A percentile compares a stretch with the other conserved stretches of the same genome.
Conservation (phyloP, 176 grass and related monocot genomes). For the Typha latifolia region DNA sequence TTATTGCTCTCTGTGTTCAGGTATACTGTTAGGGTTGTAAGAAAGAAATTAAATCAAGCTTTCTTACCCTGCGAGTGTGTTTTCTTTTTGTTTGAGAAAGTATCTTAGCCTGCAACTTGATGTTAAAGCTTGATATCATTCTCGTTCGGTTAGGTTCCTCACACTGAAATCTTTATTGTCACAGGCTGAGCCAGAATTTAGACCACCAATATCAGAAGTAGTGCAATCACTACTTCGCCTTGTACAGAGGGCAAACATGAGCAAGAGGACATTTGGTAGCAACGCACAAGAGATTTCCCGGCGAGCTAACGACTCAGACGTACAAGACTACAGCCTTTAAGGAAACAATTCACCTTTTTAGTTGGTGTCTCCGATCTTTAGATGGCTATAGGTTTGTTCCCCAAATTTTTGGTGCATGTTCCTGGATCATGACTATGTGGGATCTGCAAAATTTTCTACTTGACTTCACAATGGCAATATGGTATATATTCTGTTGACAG, state of each 20-base stretch:
- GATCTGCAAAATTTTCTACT: too few relatives aligned
- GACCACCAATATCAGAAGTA: constrained; percentile 74
- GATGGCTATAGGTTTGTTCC: too few relatives aligned
- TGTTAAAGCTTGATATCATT: background rate
- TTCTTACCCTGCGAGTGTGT: background rate
- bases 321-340: background rate
- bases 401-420: too few relatives aligned
- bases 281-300: constrained; percentile 25
- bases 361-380: constrained; percentile 3
- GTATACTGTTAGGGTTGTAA: constrained; percentile 18
- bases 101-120: background rate
- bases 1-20: constrained; percentile 64
- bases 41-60: background rate
- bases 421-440: too few relatives aligned
- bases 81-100: too few relatives aligned
- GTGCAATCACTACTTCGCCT: constrained; percentile 69
- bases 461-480: too few relatives aligned
- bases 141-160: background rate
- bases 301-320: constrained; percentile 29
- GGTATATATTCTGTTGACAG: too few relatives aligned
- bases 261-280: constrained; percentile 41
- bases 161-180: constrained; percentile 1
- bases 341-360: background rate
- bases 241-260: constrained; percentile 76
- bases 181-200: constrained; percentile 72